Evolutionary conservation across 2,329 filamentous ascomycete species (phyloP).

Genomic region (Ampelomyces quisqualis): DNA sequence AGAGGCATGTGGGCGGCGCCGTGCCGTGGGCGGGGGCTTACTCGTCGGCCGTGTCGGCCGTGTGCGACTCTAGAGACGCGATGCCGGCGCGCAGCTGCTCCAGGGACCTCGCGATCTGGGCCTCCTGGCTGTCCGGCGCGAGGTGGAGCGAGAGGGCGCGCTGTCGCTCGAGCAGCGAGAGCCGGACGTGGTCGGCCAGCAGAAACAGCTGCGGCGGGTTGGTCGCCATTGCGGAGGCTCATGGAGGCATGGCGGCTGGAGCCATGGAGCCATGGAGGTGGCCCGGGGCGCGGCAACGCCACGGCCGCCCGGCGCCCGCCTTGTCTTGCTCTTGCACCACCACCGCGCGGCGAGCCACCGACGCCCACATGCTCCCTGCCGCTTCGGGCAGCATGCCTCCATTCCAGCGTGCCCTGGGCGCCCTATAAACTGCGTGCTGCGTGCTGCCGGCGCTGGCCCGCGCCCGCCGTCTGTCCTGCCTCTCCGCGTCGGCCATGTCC

Average conservation of each 20-base stretch:
- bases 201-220: slow-evolving; percentile 78
- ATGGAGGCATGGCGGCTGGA: slow-evolving; percentile 7
- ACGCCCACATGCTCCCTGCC: slow-evolving; percentile 16
- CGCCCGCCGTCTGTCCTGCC: slow-evolving; percentile 10
- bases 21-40: slow-evolving; percentile 21
- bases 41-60: slow-evolving; percentile 62
- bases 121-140: slow-evolving; percentile 77
- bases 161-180: slow-evolving; percentile 89
- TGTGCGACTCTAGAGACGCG: slow-evolving; percentile 63
- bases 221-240: slow-evolving; percentile 35
- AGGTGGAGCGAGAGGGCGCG: slow-evolving; percentile 79
- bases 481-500: slow-evolving; percentile 29
- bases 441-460: no score
- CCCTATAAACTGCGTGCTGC: slow-evolving; percentile 17
- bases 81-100: slow-evolving; percentile 84
- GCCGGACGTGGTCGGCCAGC: slow-evolving; percentile 93
- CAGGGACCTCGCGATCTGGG: slow-evolving; percentile 83
- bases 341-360: slow-evolving; percentile 5
- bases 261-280: slow-evolving; percentile 11
- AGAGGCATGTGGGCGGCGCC: not conserved
- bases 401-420: slow-evolving; percentile 15
- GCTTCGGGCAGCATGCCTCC: slow-evolving; percentile 21
- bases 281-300: no score
- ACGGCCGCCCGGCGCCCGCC: no score
- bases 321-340: slow-evolving; percentile 29